Percentiles rank a stretch among this genome's conserved stretches.
These are phyloP conservation scores for Colletotrichum falcatum DNA, from an alignment of 2,329 filamentous ascomycete genomes.

Conservation along the genomic window DNA sequence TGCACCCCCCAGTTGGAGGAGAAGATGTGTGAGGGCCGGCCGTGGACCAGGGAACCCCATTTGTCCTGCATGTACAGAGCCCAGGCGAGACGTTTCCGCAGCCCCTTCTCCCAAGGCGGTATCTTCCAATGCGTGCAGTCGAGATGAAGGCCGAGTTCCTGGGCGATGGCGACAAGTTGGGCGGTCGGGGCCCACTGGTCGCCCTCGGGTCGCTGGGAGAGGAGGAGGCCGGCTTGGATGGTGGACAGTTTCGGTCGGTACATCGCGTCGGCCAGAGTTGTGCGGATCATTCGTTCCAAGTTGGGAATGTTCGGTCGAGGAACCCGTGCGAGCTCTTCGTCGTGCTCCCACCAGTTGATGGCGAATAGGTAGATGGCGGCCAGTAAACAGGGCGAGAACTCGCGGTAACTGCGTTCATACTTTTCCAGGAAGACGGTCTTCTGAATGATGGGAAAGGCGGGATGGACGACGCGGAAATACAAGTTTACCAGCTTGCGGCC, in stretches of 20 bases:
- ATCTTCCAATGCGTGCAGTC: conserved; percentile 91
- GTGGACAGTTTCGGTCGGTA: conserved; percentile 85
- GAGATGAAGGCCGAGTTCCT: conserved; percentile 89
- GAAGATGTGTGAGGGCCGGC: conserved; percentile 82
- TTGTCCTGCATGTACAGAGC: conserved; percentile 94
- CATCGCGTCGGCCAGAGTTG: conserved; percentile 80
- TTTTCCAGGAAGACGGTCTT: conserved; percentile 84
- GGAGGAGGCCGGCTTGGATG: conserved; percentile 79
- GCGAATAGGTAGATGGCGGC: conserved; percentile 87
- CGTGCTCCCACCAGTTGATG: conserved; percentile 88
- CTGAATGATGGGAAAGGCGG: conserved; percentile 84
- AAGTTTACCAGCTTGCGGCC: conserved; percentile 82
- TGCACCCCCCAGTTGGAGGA: conserved; percentile 81
- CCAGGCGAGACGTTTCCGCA: conserved; percentile 90
- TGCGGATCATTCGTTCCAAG: conserved; percentile 79
- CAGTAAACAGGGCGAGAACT: conserved; percentile 81
- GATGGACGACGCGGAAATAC: conserved; percentile 85
- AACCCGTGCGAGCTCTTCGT: conserved; percentile 71
- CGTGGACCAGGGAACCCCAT: conserved; percentile 88
- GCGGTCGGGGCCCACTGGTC: conserved; percentile 88
- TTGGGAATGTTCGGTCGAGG: conserved; percentile 78
- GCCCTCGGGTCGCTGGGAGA: conserved; percentile 80
- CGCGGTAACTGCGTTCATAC: conserved; percentile 77
- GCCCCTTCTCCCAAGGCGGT: conserved; percentile 85
- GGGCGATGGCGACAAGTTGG: conserved; percentile 86